Evolutionary conservation across 139 green algal species (phyloP), one percentile per base, ranked within the genome.

Genomic region (Helicosporidium sp.): DNA sequence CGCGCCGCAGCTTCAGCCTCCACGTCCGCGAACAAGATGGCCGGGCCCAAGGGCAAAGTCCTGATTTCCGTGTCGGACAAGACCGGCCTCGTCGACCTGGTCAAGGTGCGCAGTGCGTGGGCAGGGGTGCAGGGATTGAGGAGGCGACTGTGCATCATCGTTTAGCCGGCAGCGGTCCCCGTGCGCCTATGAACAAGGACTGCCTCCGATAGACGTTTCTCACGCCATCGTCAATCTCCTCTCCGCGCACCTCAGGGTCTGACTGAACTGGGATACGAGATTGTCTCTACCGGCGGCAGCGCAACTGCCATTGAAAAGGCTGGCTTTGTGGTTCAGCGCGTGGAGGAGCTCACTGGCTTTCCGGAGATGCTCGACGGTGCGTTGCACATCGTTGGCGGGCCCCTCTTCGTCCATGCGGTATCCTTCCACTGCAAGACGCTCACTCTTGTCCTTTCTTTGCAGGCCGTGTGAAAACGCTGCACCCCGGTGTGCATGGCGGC

Each of bases 381-480:
- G 40, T 60, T 20, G 33, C 59, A 67, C 24, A 53, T 66, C 28
- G 2, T 51, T 22, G 25, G 26, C 7, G 37, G 17, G 4, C 5
- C 5, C 22, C 15, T 51, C 16, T 22, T 23, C 37, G 36, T 18
- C 20, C 40, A 16, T 7, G 15, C 19, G 1, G 16, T 10, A 26
- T 33, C n/a, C 27, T n/a, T 29, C 41, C 48, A 40, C 20, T n/a
- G 4, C 23, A 26, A 55, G n/a, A n/a, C n/a, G n/a, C n/a, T n/a
- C n/a, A n/a, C n/a, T n/a, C n/a, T n/a, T n/a, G n/a, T 23, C 37
- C 24, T 41, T 27, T 15, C 35, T 4, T 6, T 22, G 24, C 69
- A 85, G 87, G 87, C 10, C 70, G 90, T 12, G 90, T 99, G 15
- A 99, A 99, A 73, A 99, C 90, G 26, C 72, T 99, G 43, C 90